phyloP scores from a whole-genome alignment of 2,329 filamentous ascomycete genomes.

The Coniochaeta sp. region DNA sequence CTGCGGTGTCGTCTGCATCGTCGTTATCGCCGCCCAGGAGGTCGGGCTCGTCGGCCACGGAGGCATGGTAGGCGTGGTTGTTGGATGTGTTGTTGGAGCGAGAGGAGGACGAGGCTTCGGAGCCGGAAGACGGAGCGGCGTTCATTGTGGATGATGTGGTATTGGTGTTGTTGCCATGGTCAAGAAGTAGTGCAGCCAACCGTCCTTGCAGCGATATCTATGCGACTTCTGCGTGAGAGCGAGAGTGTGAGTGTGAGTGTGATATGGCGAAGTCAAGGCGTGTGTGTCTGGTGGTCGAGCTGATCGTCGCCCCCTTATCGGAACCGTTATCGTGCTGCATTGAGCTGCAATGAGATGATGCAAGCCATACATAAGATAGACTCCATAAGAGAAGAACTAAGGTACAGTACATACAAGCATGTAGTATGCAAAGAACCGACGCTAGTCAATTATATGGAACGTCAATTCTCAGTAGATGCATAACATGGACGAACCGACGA shows the following conservation, averaged over 20 bases:
- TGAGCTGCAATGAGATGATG: not conserved
- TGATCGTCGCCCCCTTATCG: not conserved
- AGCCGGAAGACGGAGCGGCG: constrained; percentile 2
- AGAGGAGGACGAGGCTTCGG: constrained; percentile 22
- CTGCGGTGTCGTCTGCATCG: constrained; percentile 25
- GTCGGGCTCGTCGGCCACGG: constrained; percentile 38
- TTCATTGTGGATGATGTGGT: constrained; percentile 8
- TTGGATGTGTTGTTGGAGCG: constrained; percentile 16
- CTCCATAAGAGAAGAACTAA: not conserved
- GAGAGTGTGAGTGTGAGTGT: too few relatives aligned
- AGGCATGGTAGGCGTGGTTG: constrained; percentile 17
- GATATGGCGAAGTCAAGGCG: not conserved
- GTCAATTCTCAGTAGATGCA: not conserved
- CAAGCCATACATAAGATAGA: not conserved
- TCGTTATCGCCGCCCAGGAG: constrained; percentile 28
- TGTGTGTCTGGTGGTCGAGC: not conserved
- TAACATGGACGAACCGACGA: not conserved
- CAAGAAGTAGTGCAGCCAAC: not conserved
- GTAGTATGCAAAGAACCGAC: not conserved
- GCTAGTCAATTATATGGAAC: not conserved
- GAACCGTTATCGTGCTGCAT: not conserved
- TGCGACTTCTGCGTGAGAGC: too few relatives aligned
- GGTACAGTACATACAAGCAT: not conserved
- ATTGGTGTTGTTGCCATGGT: not conserved
- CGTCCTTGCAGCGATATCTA: not conserved